Conservation (phyloP, 208 protist genomes). For the Angomonas ambiguus region DNA sequence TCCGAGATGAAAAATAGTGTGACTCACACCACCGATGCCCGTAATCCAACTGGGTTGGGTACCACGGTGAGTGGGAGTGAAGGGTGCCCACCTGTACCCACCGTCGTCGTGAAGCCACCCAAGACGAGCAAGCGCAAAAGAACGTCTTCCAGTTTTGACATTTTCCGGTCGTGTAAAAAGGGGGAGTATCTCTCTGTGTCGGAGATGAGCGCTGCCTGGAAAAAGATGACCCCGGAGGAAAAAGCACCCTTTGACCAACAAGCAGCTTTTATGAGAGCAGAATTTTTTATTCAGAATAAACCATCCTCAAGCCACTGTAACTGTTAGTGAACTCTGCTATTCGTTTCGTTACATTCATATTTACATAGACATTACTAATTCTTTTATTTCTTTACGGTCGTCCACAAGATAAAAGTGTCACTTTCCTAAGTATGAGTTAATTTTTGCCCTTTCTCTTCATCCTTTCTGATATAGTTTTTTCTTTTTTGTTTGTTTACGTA, state of each 20-base stretch:
- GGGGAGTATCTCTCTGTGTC: not conserved
- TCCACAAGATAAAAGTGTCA: too few relatives aligned
- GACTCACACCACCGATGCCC: not conserved
- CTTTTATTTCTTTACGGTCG: too few relatives aligned
- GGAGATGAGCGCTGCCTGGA: not conserved
- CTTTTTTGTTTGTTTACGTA: not conserved
- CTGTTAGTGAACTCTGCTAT: too few relatives aligned
- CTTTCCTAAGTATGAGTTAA: too few relatives aligned
- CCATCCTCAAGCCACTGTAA: too few relatives aligned
- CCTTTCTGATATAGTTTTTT: too few relatives aligned
- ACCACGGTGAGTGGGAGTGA: too few relatives aligned
- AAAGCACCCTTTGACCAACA: conserved; percentile 2
- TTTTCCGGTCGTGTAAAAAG: not conserved
- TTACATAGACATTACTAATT: not conserved
- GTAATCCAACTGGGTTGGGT: too few relatives aligned
- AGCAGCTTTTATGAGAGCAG: conserved; percentile 1
- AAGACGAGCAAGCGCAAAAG: not conserved
- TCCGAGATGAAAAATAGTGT: not conserved
- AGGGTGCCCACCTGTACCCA: not conserved
- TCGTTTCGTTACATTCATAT: not conserved
- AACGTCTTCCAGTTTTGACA: not conserved
- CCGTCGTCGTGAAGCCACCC: not conserved
- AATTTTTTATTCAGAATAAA: not conserved
- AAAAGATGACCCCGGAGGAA: conserved; percentile 2
- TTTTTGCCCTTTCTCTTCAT: too few relatives aligned